phyloP scores from a whole-genome alignment of 2,329 filamentous ascomycete genomes.

The Camptophora hylomeconis region DNA sequence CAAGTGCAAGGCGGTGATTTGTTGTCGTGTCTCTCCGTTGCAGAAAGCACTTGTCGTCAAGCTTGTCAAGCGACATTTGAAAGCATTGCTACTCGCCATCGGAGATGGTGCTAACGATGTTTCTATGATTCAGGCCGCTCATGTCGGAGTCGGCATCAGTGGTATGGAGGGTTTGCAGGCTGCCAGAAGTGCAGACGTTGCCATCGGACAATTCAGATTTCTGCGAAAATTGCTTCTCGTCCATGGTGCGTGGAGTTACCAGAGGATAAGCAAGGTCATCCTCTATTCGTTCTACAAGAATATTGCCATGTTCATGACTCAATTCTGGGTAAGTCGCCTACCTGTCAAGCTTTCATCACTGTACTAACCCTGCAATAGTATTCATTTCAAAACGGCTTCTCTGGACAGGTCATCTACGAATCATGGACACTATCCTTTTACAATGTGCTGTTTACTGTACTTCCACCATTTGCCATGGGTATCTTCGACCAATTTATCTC shows the following conservation, averaged over 20 bases:
- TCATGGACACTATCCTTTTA: slow-evolving; percentile 99
- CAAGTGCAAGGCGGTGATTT: slow-evolving; percentile 97
- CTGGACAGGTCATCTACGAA: slow-evolving; percentile 94
- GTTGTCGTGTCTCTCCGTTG: slow-evolving; percentile 79
- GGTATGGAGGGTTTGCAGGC: slow-evolving; percentile 95
- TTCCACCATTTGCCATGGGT: slow-evolving; percentile 85
- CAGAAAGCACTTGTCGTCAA: slow-evolving; percentile 98
- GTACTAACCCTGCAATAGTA: slow-evolving; percentile 42
- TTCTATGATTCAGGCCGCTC: slow-evolving; percentile 99
- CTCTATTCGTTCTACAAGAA: slow-evolving; percentile 99
- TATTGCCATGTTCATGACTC: slow-evolving; percentile 95
- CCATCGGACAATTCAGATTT: slow-evolving; percentile 91
- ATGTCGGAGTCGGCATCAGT: slow-evolving; percentile 95
- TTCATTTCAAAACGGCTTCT: slow-evolving; percentile 96
- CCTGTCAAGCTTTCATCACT: background rate
- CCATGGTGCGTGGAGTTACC: slow-evolving; percentile 95
- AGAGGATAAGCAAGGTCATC: slow-evolving; percentile 92
- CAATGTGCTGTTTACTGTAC: slow-evolving; percentile 93
- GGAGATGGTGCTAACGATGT: slow-evolving; percentile 97
- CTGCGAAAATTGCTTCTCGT: slow-evolving; percentile 87
- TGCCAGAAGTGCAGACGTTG: slow-evolving; percentile 85
- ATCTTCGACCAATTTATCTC: slow-evolving; percentile 98
- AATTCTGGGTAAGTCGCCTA: slow-evolving; percentile 70
- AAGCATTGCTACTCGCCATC: slow-evolving; percentile 85
- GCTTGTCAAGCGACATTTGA: slow-evolving; percentile 86